Conservation (phyloP, 2,329 filamentous ascomycete genomes). For the Drechslerella coelobrocha region DNA sequence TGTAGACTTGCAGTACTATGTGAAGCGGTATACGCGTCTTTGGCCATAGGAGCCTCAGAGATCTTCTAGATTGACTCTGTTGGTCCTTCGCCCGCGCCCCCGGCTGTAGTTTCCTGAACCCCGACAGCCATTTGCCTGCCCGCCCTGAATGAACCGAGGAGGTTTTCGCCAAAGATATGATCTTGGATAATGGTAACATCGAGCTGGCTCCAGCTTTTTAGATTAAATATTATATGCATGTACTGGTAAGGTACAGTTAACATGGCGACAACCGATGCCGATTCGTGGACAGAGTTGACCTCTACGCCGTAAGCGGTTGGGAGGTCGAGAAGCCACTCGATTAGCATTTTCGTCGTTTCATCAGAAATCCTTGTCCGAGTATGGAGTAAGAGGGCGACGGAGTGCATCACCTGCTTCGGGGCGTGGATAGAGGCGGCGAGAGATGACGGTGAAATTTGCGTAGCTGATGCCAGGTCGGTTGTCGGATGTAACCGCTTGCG, state of each 20-base stretch:
- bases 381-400: neutral
- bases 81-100: neutral
- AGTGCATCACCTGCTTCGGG: slow-evolving; percentile 1
- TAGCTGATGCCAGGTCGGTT: neutral
- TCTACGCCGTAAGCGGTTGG: slow-evolving; percentile 1
- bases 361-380: neutral
- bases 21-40: neutral
- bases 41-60: neutral
- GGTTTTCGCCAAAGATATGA: slow-evolving; percentile 1
- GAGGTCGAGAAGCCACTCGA: slow-evolving; percentile 1
- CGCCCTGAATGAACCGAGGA: slow-evolving; percentile 4
- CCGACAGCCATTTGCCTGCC: neutral
- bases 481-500: neutral
- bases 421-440: slow-evolving; percentile 7
- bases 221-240: slow-evolving; percentile 1
- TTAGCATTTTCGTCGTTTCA: slow-evolving; percentile 1
- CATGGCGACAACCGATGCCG: neutral
- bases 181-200: slow-evolving; percentile 2
- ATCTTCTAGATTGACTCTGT: neutral
- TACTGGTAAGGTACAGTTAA: slow-evolving; percentile 1
- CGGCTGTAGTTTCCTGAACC: neutral
- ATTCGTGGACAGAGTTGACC: slow-evolving; percentile 2
- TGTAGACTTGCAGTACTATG: neutral
- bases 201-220: neutral
- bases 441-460: neutral